Evolutionary conservation across 2,329 filamentous ascomycete genomes (phyloP).

Genomic region (Teratosphaeria epicoccoides): DNA sequence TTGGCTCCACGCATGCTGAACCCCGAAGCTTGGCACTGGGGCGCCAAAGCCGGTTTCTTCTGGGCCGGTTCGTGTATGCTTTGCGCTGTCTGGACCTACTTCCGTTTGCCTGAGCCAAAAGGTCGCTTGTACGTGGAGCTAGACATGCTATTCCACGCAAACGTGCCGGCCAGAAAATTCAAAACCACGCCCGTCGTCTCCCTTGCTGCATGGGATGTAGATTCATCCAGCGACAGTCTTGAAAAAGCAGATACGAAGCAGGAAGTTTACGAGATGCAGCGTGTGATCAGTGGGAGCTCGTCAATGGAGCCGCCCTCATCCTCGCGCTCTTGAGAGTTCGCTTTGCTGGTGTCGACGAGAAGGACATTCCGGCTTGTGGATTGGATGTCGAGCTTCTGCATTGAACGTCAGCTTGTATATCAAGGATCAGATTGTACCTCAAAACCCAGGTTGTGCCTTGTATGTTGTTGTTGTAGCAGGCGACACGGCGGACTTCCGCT

Average conservation of each 20-base stretch:
- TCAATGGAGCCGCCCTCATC: not conserved
- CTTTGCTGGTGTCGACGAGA: not conserved
- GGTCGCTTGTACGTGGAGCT: constrained; percentile 43
- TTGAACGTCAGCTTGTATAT: no score
- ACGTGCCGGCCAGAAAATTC: constrained; percentile 34
- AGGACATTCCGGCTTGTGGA: no score
- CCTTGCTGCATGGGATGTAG: not conserved
- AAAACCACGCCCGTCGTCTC: constrained; percentile 2
- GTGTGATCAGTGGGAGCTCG: not conserved
- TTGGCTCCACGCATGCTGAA: constrained; percentile 21
- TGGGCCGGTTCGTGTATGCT: constrained; percentile 29
- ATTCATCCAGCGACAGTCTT: not conserved
- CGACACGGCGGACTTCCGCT: no score
- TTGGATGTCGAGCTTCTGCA: no score
- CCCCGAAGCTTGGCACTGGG: constrained; percentile 11
- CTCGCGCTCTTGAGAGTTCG: not conserved
- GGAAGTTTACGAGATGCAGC: not conserved
- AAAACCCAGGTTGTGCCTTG: no score
- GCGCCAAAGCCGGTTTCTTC: constrained; percentile 26
- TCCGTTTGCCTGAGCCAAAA: constrained; percentile 32
- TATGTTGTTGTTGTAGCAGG: no score
- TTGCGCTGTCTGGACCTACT: constrained; percentile 33
- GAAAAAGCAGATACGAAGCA: not conserved
- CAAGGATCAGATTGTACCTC: no score
- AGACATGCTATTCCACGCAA: constrained; percentile 43